Evolutionary conservation across 805 yeast genomes (phyloP).

Genomic region (Suhomyces vadensis): DNA sequence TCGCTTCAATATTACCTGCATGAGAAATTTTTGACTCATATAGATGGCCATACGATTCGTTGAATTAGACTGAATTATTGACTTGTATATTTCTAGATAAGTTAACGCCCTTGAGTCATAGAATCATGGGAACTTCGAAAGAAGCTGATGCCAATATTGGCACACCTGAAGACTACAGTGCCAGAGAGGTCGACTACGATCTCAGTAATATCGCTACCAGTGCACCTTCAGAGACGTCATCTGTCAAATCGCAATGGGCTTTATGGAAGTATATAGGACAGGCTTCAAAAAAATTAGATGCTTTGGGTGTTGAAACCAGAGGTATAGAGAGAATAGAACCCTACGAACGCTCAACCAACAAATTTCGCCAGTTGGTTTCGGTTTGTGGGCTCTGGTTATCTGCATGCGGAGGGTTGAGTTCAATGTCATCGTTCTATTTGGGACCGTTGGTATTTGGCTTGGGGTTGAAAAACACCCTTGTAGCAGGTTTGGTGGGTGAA

Average conservation of each 20-base stretch:
- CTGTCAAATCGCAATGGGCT: slow-evolving; percentile 1
- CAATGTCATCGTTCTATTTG: slow-evolving; percentile 79
- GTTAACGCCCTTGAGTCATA: background rate
- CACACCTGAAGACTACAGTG: background rate
- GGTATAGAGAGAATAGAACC: slow-evolving; percentile 80
- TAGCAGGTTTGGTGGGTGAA: slow-evolving; percentile 63
- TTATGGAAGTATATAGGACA: slow-evolving; percentile 4
- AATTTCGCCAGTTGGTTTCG: slow-evolving; percentile 30
- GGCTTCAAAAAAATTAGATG: slow-evolving; percentile 37
- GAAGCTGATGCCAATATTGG: background rate
- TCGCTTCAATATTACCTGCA: too few species aligned
- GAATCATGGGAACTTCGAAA: background rate
- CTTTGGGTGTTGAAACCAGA: slow-evolving; percentile 66
- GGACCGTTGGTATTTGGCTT: slow-evolving; percentile 73
- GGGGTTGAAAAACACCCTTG: slow-evolving; percentile 63
- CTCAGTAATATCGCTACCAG: background rate
- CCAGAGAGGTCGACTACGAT: background rate
- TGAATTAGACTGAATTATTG: background rate
- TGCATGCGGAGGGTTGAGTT: slow-evolving; percentile 85
- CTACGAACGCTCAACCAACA: slow-evolving; percentile 53
- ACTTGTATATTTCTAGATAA: too few species aligned
- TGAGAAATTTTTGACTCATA: background rate
- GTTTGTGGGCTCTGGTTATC: slow-evolving; percentile 80
- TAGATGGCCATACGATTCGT: background rate
- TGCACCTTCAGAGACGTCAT: background rate